phyloP scores from a whole-genome alignment of 768 basidiomycete genomes.

The Xerocomellus chrysenteron region DNA sequence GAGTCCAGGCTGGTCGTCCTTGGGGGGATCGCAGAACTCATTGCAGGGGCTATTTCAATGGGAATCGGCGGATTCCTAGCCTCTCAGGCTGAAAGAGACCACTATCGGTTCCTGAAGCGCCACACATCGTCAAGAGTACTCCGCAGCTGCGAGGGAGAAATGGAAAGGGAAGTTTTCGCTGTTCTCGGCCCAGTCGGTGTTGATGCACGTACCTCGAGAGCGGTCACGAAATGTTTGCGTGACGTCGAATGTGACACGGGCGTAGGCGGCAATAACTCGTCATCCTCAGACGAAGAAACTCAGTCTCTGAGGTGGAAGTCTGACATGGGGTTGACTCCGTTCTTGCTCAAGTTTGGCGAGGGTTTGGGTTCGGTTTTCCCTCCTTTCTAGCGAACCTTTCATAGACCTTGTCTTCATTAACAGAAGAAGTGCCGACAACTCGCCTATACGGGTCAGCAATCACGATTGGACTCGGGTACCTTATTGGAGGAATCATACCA shows the following conservation, averaged over 20 bases:
- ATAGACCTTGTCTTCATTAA: not conserved
- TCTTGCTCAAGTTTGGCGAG: conserved; percentile 95
- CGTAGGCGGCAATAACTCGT: conserved; percentile 12
- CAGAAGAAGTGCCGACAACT: conserved; percentile 85
- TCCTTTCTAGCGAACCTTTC: not conserved
- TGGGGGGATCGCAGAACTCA: conserved; percentile 93
- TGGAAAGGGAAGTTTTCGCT: conserved; percentile 91
- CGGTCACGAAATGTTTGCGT: conserved; percentile 74
- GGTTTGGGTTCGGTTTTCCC: conserved; percentile 65
- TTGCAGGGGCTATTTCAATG: conserved; percentile 97
- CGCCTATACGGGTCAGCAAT: conserved; percentile 89
- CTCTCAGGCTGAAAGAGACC: conserved; percentile 94
- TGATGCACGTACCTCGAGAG: conserved; percentile 73
- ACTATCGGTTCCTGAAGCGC: conserved; percentile 78
- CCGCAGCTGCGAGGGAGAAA: conserved; percentile 89
- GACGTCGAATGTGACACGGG: conserved; percentile 56
- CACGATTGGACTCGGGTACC: conserved; percentile 94
- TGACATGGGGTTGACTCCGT: conserved; percentile 86
- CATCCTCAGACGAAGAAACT: conserved; percentile 51
- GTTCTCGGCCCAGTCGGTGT: conserved; percentile 90
- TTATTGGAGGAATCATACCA: conserved; percentile 90
- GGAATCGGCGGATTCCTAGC: conserved; percentile 98
- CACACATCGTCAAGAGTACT: conserved; percentile 80
- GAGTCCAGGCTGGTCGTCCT: conserved; percentile 89
- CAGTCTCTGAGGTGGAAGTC: conserved; percentile 63